Conservation (phyloP, 2,329 filamentous ascomycete genomes). For the Penicillium thymicola region DNA sequence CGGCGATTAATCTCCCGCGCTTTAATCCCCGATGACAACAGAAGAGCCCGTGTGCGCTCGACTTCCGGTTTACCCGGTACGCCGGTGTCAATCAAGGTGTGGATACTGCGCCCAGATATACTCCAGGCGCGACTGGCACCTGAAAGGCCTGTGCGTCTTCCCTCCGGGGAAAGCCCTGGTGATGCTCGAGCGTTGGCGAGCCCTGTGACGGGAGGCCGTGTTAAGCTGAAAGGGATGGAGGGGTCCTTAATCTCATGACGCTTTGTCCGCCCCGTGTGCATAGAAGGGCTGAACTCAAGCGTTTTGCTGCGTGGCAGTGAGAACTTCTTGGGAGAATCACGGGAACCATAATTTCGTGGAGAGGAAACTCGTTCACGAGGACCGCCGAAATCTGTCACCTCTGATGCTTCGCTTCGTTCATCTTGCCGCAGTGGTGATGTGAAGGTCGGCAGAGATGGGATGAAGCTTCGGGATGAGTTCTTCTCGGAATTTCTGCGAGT, state of each 20-base stretch:
- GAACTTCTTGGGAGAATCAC: slow-evolving; percentile 12
- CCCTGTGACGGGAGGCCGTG: slow-evolving; percentile 46
- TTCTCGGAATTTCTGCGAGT: slow-evolving; percentile 35
- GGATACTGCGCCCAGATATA: slow-evolving; percentile 51
- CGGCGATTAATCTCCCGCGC: slow-evolving; percentile 74
- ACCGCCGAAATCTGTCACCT: slow-evolving; percentile 14
- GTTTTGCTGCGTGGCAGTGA: slow-evolving; percentile 17
- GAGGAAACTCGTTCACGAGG: slow-evolving; percentile 12
- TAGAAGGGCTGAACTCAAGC: slow-evolving; percentile 32
- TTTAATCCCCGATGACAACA: slow-evolving; percentile 84
- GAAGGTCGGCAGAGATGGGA: slow-evolving; percentile 51
- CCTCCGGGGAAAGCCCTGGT: slow-evolving; percentile 21
- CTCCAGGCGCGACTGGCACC: slow-evolving; percentile 55
- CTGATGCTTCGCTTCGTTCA: slow-evolving; percentile 31
- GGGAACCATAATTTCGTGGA: slow-evolving; percentile 8
- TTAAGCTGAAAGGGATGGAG: slow-evolving; percentile 30
- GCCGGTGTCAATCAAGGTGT: slow-evolving; percentile 34
- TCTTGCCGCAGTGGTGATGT: slow-evolving; percentile 47
- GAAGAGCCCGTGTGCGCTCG: slow-evolving; percentile 70
- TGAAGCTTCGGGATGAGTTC: slow-evolving; percentile 39
- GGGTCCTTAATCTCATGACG: slow-evolving; percentile 27
- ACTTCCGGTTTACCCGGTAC: slow-evolving; percentile 67
- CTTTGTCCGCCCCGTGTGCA: slow-evolving; percentile 25
- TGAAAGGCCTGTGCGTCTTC: slow-evolving; percentile 35
- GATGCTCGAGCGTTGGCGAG: slow-evolving; percentile 42